Percentiles rank a stretch among this genome's conserved stretches.
phyloP scores from a whole-genome alignment of 495 filamentous ascomycete species.

The Platismatia glauca region DNA sequence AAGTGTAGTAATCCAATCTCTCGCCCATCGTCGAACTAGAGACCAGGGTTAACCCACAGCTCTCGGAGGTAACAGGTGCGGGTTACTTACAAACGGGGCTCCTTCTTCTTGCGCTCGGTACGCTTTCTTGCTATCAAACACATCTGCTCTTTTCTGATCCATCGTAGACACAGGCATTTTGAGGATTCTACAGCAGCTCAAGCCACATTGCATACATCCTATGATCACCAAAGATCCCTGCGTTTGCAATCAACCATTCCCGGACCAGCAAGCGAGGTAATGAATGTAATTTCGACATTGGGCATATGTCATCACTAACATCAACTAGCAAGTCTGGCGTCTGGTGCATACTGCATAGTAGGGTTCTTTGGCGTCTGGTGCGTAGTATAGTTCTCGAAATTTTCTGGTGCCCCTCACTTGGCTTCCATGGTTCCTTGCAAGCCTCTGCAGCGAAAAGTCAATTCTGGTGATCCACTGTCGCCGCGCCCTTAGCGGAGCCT shows the following conservation, averaged over 20 bases:
- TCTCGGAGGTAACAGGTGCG: background rate
- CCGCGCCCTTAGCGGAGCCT: background rate
- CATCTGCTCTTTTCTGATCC: background rate
- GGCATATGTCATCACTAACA: too few relatives aligned
- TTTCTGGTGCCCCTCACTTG: background rate
- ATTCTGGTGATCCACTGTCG: background rate
- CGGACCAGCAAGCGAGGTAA: background rate
- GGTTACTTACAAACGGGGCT: constrained; percentile 22
- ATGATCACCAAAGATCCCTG: background rate
- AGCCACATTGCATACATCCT: background rate
- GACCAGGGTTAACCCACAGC: constrained; percentile 1
- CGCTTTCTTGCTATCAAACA: constrained; percentile 33
- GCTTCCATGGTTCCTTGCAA: background rate
- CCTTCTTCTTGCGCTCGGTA: constrained; percentile 34
- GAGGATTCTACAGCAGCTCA: background rate
- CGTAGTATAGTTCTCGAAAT: background rate
- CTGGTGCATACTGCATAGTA: too few relatives aligned
- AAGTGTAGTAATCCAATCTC: constrained; percentile 64
- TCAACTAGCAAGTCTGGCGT: too few relatives aligned
- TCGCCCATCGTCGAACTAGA: constrained; percentile 57
- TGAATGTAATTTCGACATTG: background rate
- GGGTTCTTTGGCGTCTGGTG: background rate
- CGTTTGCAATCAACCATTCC: background rate
- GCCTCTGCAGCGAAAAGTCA: background rate
- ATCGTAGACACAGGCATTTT: constrained; percentile 3